Evolutionary conservation across 139 green algal species (phyloP), one percentile per base, ranked within the genome.

Genomic region (Zygnema circumcarinatum): DNA sequence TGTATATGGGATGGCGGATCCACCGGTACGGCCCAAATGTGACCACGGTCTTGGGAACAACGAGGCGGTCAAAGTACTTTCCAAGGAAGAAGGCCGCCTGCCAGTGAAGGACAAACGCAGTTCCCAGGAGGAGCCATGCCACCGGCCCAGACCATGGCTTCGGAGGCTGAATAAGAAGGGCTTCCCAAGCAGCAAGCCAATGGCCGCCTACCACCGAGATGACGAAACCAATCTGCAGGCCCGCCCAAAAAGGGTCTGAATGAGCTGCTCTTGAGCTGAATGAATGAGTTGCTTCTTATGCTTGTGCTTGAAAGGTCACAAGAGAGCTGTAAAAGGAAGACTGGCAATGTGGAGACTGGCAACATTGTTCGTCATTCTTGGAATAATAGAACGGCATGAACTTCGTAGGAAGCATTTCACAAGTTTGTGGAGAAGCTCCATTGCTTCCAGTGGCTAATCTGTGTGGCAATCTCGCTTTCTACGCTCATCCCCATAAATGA

Each of bases 1-100:
- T 91, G 86, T 96, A 96, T 22, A 96, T 94, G 0, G 94, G 94
- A 83, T 96, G 94, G 67, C 94, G 93, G 38, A 96, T 38, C 32
- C 53, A 88, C 0, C 38, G 74, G 84, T 96, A 96, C 0, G 89
- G 88, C 1, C 94, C 94, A 35, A 38, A 81, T 0, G 78, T 95
- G 0, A 95, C 92, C 1, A 96, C 83, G 1, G 7, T 25, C 0
- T 89, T 39, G 0, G 94, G 94, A 32, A 84, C 42, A 1, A 92
- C 90, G 1, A 96, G 38, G 3, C 94, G 84, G 78, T 96, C 90
- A 54, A 92, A 96, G 25, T 90, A 90, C 47, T 93, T 80, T 35
- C 80, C 85, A 22, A 95, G 81, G 22, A 85, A 76, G 0, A 38
- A 31, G 0, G 84, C 79, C 31, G 93, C 93, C 2, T 39, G 36